Conservation (phyloP, 306 rosid species). For the Betula pendula region DNA sequence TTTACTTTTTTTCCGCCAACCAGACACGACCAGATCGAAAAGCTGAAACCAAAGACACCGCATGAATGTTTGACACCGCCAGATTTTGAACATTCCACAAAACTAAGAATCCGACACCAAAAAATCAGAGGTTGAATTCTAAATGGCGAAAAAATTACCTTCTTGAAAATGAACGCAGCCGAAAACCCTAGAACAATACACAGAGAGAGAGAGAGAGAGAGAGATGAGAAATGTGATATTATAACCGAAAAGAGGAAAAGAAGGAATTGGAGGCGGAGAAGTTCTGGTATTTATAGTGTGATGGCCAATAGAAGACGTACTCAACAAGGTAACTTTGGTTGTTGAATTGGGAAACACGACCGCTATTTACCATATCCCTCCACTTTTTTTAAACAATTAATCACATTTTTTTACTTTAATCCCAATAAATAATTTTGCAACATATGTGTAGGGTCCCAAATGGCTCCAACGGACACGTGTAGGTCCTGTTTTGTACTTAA, state of each 20-base stretch:
- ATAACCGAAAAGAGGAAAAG: constrained; percentile 14
- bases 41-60: background rate
- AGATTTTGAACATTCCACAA: no score
- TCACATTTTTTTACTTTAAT: no score
- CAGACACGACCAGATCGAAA: constrained; percentile 21
- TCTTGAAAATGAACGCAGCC: background rate
- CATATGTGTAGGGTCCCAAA: background rate
- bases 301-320: constrained; percentile 31
- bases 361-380: constrained; percentile 7
- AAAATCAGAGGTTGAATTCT: background rate
- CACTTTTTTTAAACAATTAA: no score
- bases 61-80: no score
- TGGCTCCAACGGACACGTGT: constrained; percentile 25
- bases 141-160: constrained; percentile 12
- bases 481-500: no score
- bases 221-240: background rate
- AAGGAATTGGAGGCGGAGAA: constrained; percentile 16
- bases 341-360: constrained; percentile 36
- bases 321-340: constrained; percentile 38
- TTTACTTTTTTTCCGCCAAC: constrained; percentile 8
- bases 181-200: constrained; percentile 22
- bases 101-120: background rate
- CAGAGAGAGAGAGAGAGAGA: background rate
- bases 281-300: constrained; percentile 41
- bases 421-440: background rate